phyloP scores from a whole-genome alignment of 2,329 filamentous ascomycete species.

The Clarireedia sp. region DNA sequence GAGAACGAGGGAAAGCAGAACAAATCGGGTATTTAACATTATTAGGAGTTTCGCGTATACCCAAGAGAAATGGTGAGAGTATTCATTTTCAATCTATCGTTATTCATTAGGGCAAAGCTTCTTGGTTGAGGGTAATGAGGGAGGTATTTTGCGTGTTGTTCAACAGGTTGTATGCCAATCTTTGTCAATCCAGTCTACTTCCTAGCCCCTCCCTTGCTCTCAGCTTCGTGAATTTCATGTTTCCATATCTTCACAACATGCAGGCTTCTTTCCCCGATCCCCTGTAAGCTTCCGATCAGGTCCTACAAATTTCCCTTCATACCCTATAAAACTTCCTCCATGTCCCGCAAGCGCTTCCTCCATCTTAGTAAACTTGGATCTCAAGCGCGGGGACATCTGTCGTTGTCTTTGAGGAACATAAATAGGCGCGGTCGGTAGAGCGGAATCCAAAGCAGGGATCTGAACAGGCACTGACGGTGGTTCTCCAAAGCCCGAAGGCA shows the following conservation, averaged over 20 bases:
- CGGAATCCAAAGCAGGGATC: neutral
- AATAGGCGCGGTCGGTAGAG: neutral
- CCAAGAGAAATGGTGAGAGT: neutral
- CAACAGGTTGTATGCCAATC: too few relatives aligned
- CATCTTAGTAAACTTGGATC: conserved; percentile 1
- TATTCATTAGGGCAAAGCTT: neutral
- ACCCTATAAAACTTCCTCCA: neutral
- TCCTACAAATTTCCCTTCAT: too few relatives aligned
- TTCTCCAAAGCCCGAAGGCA: conserved; percentile 1
- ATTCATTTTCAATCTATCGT: neutral
- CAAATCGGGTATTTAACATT: neutral
- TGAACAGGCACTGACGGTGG: neutral
- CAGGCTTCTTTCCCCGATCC: neutral
- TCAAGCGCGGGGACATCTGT: conserved; percentile 1
- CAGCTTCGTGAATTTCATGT: neutral
- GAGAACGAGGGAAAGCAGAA: neutral
- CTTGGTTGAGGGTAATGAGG: too few relatives aligned
- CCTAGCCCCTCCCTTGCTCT: too few relatives aligned
- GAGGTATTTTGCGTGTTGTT: too few relatives aligned
- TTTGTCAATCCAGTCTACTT: too few relatives aligned
- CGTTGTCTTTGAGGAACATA: neutral
- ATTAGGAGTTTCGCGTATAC: neutral
- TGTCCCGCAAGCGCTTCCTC: neutral
- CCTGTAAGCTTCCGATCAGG: too few relatives aligned
- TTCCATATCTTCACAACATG: neutral